Conservation (phyloP, 805 yeast species). For the Ogataea populi-albae region DNA sequence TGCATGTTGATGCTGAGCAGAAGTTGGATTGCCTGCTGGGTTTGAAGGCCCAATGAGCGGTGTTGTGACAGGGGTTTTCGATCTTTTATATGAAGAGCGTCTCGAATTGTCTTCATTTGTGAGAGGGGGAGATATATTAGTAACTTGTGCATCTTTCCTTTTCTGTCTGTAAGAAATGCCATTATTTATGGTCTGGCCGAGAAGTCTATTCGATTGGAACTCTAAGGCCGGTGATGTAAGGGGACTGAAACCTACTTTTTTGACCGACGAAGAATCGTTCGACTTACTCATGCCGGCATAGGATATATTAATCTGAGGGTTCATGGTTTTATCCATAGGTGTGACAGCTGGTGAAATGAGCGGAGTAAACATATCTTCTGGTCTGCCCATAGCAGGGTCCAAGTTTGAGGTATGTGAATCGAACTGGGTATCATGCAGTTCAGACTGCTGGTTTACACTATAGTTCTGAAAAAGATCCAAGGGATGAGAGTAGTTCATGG, state of each 20-base stretch:
- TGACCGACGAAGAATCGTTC: conserved; percentile 2
- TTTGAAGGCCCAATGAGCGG: conserved; percentile 37
- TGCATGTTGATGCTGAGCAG: too few relatives aligned
- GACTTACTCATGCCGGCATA: conserved; percentile 3
- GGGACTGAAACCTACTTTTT: conserved; percentile 39
- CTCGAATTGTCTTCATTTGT: conserved; percentile 19
- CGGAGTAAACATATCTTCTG: conserved; percentile 70
- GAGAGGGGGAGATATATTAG: conserved; percentile 21
- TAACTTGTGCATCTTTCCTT: conserved; percentile 26
- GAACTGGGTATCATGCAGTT: conserved; percentile 4
- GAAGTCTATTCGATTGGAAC: conserved; percentile 36
- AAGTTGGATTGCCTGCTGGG: conserved; percentile 16
- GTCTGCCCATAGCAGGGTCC: conserved; percentile 37
- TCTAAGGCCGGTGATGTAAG: conserved; percentile 68
- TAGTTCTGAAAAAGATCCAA: too few relatives aligned
- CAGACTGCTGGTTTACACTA: conserved; percentile 15
- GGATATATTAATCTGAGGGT: conserved; percentile 8
- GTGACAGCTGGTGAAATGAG: conserved; percentile 74
- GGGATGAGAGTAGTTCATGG: too few relatives aligned
- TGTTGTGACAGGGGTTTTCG: conserved; percentile 40
- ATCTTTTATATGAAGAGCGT: conserved; percentile 28
- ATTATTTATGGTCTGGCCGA: conserved; percentile 10
- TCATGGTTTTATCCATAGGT: conserved; percentile 44
- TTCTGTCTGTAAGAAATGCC: conserved; percentile 26
- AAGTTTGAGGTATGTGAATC: conserved; percentile 8